Conservation (phyloP, 2,329 filamentous ascomycete species). For the Apiospora hydei region DNA sequence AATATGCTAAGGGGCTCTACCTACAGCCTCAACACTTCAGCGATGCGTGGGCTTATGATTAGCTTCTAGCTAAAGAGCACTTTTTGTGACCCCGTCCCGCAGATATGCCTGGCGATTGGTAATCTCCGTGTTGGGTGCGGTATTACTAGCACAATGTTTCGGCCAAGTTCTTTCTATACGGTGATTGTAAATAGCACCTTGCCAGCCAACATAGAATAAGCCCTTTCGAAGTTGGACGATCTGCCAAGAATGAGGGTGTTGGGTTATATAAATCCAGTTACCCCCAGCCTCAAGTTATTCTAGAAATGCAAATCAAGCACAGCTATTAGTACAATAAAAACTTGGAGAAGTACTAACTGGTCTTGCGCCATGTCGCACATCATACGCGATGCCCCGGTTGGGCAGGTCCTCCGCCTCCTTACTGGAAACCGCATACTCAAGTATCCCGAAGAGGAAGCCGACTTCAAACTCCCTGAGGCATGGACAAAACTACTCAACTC, state of each 20-base stretch:
- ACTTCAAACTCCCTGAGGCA: constrained; percentile 35
- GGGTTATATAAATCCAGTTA: not conserved
- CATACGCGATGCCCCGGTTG: constrained; percentile 38
- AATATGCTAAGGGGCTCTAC: not conserved
- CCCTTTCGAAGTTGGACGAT: not conserved
- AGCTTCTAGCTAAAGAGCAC: not conserved
- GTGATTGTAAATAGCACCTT: constrained; percentile 1
- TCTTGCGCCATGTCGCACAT: constrained; percentile 29
- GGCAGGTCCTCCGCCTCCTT: constrained; percentile 39
- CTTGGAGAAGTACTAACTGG: not conserved
- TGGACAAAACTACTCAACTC: constrained; percentile 29
- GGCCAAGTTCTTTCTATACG: not conserved
- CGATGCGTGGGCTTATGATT: not conserved
- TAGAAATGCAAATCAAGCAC: not conserved
- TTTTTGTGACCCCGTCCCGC: constrained; percentile 1
- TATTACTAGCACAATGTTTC: not conserved
- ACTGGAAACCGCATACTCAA: constrained; percentile 36
- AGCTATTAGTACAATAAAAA: not conserved
- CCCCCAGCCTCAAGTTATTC: not conserved
- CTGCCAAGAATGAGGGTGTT: not conserved
- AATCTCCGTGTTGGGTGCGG: not conserved
- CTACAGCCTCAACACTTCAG: not conserved
- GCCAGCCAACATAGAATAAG: not conserved
- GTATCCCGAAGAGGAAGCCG: constrained; percentile 34
- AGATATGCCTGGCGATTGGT: constrained; percentile 13